Evolutionary conservation across 257 asterid genomes (phyloP), one percentile per base, ranked within the genome.

Genomic region (Solanum bulbocastanum): DNA sequence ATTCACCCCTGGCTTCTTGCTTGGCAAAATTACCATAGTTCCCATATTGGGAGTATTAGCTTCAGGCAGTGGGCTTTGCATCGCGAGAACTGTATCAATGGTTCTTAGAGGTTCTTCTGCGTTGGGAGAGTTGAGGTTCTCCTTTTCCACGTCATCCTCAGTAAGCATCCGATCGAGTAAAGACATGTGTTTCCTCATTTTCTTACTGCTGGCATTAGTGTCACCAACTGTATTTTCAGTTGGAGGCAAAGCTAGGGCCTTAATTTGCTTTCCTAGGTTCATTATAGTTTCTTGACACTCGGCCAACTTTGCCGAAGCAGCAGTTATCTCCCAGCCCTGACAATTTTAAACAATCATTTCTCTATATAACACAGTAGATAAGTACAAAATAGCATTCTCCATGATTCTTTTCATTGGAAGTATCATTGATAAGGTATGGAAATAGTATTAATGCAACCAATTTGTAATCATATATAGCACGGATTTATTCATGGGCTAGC

Each of bases 291-390:
- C 93, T 90, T 96, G 98, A 46, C 98, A 95, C 91, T 94, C 96
- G 7, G 96, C 96, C 86, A 96, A 85, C 92, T 92, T 96, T 22
- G 86, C 92, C 4, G 99, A 94, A 36, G 99, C 99, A 83, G 93
- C 92, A 18, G 92, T 92, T 62, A 94, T 95, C 91, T 95, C 98
- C 96, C 94, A 74, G 2, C 95, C 98, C 99, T 96, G 94, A 89
- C 71, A 88, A 66, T 90, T 88, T 88, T 90, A 75, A 84, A 73
- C 56, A 42, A 73, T 66, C 56, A 81, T 79, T 39, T 81, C 85
- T 30, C 85, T 16, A 27, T 42, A 5, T 46, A 25, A 79, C 9
- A 44, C 68, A 46, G 27, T 35, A 86, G 46, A 56, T 49, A 46
- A 27, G 39, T 25, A 25, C 39, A 6, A 25, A 27, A 49, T 81